These are phyloP conservation scores for Hortiboletus campestris DNA, from an alignment of 768 basidiomycete species.

Conservation along the genomic window DNA sequence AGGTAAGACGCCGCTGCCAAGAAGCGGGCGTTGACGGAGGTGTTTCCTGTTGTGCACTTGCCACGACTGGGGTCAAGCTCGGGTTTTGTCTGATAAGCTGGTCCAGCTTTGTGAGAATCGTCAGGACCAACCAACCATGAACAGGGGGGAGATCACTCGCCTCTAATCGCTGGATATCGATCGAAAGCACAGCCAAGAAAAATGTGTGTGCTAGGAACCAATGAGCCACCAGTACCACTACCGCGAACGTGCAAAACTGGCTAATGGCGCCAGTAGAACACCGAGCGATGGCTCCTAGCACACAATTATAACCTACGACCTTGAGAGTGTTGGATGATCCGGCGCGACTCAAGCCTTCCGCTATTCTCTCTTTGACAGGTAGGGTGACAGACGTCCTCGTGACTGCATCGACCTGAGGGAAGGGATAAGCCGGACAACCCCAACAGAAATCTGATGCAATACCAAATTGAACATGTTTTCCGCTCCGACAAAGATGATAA, in stretches of 20 bases:
- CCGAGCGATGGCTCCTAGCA: slow-evolving; percentile 73
- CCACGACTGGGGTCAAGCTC: slow-evolving; percentile 46
- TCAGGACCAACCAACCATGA: slow-evolving; percentile 9
- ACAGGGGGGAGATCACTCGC: slow-evolving; percentile 34
- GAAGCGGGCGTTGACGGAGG: slow-evolving; percentile 16
- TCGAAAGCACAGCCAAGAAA: slow-evolving; percentile 90
- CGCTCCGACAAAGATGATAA: slow-evolving; percentile 92
- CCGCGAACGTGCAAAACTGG: slow-evolving; percentile 91
- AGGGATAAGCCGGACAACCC: slow-evolving; percentile 22
- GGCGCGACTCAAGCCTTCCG: slow-evolving; percentile 82
- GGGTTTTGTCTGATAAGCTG: slow-evolving; percentile 80
- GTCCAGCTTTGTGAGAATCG: slow-evolving; percentile 53
- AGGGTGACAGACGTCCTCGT: slow-evolving; percentile 81
- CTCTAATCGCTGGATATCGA: slow-evolving; percentile 93
- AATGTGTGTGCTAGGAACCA: slow-evolving; percentile 98
- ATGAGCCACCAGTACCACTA: slow-evolving; percentile 92
- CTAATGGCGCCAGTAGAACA: slow-evolving; percentile 79
- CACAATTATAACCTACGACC: slow-evolving; percentile 80
- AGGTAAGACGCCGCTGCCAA: slow-evolving; percentile 33
- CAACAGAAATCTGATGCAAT: slow-evolving; percentile 27
- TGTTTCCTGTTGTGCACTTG: slow-evolving; percentile 26
- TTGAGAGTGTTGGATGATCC: slow-evolving; percentile 93
- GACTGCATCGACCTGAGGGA: slow-evolving; percentile 74
- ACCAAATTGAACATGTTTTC: slow-evolving; percentile 98
- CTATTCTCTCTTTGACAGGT: slow-evolving; percentile 89